These are phyloP conservation scores for Globisporangium nagaii DNA, from an alignment of 352 stramenopile genomes.

Conservation along the genomic window DNA sequence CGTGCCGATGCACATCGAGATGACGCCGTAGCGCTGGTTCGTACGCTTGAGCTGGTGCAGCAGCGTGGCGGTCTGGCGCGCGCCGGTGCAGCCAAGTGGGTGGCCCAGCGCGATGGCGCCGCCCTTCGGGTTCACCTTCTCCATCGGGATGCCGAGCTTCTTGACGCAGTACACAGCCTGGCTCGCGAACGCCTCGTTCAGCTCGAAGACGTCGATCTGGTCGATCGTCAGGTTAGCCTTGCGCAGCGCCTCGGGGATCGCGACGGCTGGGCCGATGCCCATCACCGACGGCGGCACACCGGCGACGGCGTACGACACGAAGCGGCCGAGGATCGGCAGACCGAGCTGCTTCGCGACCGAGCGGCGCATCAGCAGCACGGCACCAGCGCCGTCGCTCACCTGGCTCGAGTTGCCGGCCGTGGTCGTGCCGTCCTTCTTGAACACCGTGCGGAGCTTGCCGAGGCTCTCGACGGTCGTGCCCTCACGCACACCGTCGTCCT, in stretches of 20 bases:
- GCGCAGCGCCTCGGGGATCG: conserved; percentile 72
- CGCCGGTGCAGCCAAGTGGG: conserved; percentile 86
- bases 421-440: conserved; percentile 76
- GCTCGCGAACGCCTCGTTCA: conserved; percentile 91
- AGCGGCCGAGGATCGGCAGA: conserved; percentile 76
- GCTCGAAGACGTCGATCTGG: conserved; percentile 89
- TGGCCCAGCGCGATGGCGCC: conserved; percentile 88
- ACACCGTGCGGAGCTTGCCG: conserved; percentile 68
- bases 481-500: conserved; percentile 68
- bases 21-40: conserved; percentile 81
- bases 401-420: conserved; percentile 85
- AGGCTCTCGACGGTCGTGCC: conserved; percentile 63
- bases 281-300: conserved; percentile 85
- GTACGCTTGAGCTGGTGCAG: conserved; percentile 89
- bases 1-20: conserved; percentile 95
- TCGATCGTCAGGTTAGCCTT: conserved; percentile 57
- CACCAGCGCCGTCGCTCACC: conserved; percentile 86
- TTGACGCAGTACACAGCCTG: conserved; percentile 81
- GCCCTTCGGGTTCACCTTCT: conserved; percentile 89
- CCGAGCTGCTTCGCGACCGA: conserved; percentile 74
- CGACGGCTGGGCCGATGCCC: conserved; percentile 77
- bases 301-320: conserved; percentile 80
- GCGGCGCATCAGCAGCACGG: conserved; percentile 83
- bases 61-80: conserved; percentile 89
- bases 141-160: conserved; percentile 66